Evolutionary conservation across 352 stramenopile species (phyloP), one percentile per base, ranked within the genome.

Genomic region (Phytophthora capsici): DNA sequence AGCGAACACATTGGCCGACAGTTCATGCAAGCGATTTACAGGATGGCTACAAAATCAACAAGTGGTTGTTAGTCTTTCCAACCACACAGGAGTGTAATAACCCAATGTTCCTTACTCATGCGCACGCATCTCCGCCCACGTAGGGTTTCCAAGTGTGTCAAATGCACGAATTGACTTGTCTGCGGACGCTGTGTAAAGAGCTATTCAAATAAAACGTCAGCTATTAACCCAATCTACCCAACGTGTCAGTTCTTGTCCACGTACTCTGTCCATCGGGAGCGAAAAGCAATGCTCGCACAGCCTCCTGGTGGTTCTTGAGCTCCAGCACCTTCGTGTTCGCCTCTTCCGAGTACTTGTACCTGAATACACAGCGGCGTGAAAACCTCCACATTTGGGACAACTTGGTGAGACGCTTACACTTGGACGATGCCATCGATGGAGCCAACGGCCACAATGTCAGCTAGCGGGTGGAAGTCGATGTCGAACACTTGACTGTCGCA

Each of bases 151-250:
- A 10, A 88, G 73, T 7, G 84, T 89, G 57, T 94, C 87, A 47
- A 91, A 93, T 20, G 85, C 85, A 44, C 87, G 87, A 57, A 95
- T 94, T 8, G 87, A 95, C 26, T 87, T 89, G 60, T 95, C 87
- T 4, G 82, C 75, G 9, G 84, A 90, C 2, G 82, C 84, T 23
- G 85, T 89, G 69, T 90, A 94, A 10, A 95, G 71, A 43, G 84
- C 85, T 95, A 53, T 26, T 34, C n/a, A 41, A 56, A 61, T 20
- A 16, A 28, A 44, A 37, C 17, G n/a, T 69, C n/a, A 74, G 22
- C 22, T 17, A 28, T 38, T 16, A 59, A 64, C 6, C 36, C 28
- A 54, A 20, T 46, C 26, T 38, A 28, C 16, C 37, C 19, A 44
- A 59, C 46, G 1, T 22, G 14, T 14, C 44, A 47, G 25, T 14